A percentile compares a stretch with the other conserved stretches of the same genome.
phyloP scores from a whole-genome alignment of 176 grass and related monocot genomes.

The Oryza brachyantha region DNA sequence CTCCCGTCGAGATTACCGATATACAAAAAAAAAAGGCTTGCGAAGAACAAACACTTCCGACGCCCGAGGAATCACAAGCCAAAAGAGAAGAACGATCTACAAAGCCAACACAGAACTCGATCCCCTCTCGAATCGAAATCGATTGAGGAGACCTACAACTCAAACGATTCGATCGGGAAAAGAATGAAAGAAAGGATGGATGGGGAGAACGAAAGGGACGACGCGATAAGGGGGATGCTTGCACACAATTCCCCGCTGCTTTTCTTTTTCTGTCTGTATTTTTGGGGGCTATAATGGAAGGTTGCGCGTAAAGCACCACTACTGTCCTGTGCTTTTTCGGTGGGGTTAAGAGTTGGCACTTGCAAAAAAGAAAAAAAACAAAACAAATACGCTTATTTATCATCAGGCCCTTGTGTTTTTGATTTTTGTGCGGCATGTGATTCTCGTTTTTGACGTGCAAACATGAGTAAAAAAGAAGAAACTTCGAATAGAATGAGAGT shows the following conservation, averaged over 20 bases:
- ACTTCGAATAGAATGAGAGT: neutral
- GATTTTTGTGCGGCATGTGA: neutral
- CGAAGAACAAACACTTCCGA: neutral
- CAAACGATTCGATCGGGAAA: constrained; percentile 41
- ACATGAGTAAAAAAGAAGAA: neutral
- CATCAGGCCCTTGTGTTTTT: neutral
- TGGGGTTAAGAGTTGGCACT: constrained; percentile 15
- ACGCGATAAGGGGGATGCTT: constrained; percentile 21
- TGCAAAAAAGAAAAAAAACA: too few relatives aligned
- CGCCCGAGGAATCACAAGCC: constrained; percentile 9
- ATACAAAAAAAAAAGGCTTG: neutral
- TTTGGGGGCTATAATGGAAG: constrained; percentile 51
- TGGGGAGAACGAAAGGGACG: neutral
- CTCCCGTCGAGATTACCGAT: neutral
- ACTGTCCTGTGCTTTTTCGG: constrained; percentile 16
- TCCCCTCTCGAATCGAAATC: constrained; percentile 19
- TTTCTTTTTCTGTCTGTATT: constrained; percentile 37
- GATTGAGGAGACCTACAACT: neutral
- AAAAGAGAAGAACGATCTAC: neutral
- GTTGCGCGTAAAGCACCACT: constrained; percentile 50
- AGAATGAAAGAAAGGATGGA: too few relatives aligned
- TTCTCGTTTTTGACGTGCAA: neutral
- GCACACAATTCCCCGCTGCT: constrained; percentile 38
- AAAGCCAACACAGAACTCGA: neutral
- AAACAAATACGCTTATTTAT: constrained; percentile 15